Evolutionary conservation across 371 early-diverging fungal genomes (phyloP).

Genomic region (Syncephalis fuscata): DNA sequence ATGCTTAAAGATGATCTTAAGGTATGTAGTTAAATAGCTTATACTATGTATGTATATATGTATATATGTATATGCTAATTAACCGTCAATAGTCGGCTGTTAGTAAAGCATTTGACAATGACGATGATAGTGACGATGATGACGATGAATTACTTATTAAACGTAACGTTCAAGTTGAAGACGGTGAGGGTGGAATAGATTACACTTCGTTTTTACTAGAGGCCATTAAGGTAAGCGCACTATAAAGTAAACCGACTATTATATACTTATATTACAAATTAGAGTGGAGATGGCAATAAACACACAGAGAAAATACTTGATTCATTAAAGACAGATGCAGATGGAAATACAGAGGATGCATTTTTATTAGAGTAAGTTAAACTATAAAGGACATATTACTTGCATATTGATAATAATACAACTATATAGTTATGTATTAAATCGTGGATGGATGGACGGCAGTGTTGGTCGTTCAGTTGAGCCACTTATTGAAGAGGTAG

Average conservation of each 20-base stretch:
- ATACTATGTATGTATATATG: slow-evolving; percentile 1
- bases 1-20: slow-evolving; percentile 58
- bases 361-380: slow-evolving; percentile 69
- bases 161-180: slow-evolving; percentile 45
- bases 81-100: background rate
- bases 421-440: slow-evolving; percentile 50
- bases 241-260: background rate
- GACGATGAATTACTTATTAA: slow-evolving; percentile 59
- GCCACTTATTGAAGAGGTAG: slow-evolving; percentile 39
- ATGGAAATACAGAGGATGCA: slow-evolving; percentile 45
- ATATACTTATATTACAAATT: slow-evolving; percentile 3
- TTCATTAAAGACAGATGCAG: slow-evolving; percentile 23
- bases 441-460: slow-evolving; percentile 87
- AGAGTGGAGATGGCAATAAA: slow-evolving; percentile 2
- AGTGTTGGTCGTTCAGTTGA: slow-evolving; percentile 38
- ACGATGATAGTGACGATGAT: slow-evolving; percentile 25
- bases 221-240: slow-evolving; percentile 31
- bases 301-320: slow-evolving; percentile 5
- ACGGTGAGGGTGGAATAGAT: slow-evolving; percentile 63
- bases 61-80: background rate
- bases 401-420: background rate
- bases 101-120: slow-evolving; percentile 17
- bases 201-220: slow-evolving; percentile 69
- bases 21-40: slow-evolving; percentile 10
- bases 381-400: slow-evolving; percentile 1